These are phyloP conservation scores for Phtheirospermum japonicum DNA, from an alignment of 257 asterid species.

Conservation along the genomic window DNA sequence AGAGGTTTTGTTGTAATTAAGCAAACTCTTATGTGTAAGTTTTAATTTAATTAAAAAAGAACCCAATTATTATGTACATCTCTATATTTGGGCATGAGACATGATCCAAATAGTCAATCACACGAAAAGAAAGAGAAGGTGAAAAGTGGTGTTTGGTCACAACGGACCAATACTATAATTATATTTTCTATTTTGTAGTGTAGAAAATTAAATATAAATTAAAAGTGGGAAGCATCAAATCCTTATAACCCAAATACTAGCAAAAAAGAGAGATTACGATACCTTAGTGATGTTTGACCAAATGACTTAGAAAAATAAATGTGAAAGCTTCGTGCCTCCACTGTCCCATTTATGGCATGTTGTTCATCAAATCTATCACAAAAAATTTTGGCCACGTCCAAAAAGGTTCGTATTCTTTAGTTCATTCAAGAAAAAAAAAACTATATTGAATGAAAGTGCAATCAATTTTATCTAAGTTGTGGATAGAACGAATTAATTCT, in stretches of 20 bases:
- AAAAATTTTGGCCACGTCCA: conserved; percentile 16
- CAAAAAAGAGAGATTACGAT: conserved; percentile 20
- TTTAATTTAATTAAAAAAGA: no score
- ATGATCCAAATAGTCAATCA: no score
- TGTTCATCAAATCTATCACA: conserved; percentile 27
- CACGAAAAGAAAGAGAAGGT: no score
- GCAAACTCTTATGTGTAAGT: no score
- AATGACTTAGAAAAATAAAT: conserved; percentile 27
- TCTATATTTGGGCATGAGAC: no score
- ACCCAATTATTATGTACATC: no score
- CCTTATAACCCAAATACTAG: conserved; percentile 16
- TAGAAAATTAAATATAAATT: no score
- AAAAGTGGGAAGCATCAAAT: conserved; percentile 26
- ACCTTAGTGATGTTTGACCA: conserved; percentile 51
- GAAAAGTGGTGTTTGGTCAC: no score
- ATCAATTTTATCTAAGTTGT: conserved; percentile 18
- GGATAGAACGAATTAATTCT: conserved; percentile 27
- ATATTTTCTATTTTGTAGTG: no score
- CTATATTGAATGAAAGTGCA: neutral
- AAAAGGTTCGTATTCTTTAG: conserved; percentile 13
- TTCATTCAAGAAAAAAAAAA: neutral
- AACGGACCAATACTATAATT: no score
- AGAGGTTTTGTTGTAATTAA: no score
- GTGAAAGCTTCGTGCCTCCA: conserved; percentile 36
- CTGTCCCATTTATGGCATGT: conserved; percentile 39